phyloP scores from a whole-genome alignment of 805 yeast genomes.

The Jamesozyma lodderae region DNA sequence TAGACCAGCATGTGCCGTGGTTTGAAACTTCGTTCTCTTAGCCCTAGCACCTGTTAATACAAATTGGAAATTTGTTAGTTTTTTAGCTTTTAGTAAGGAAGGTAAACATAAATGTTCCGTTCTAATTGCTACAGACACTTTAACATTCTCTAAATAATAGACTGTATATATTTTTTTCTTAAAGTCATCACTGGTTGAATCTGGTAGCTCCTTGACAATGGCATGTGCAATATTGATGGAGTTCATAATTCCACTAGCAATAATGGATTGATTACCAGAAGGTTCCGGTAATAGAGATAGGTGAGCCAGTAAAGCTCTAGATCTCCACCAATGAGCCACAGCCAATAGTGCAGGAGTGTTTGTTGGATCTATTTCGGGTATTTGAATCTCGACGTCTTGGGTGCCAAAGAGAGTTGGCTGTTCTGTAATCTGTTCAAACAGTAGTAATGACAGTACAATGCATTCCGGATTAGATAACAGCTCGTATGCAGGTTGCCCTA shows the following conservation, averaged over 20 bases:
- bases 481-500: conserved; percentile 67
- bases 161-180: conserved; percentile 36
- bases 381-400: conserved; percentile 10
- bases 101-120: conserved; percentile 55
- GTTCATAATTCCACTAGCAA: conserved; percentile 29
- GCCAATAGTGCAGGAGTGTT: conserved; percentile 34
- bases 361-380: conserved; percentile 14
- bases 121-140: conserved; percentile 51
- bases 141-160: conserved; percentile 59
- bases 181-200: conserved; percentile 19
- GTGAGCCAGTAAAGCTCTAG: conserved; percentile 58
- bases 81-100: conserved; percentile 46
- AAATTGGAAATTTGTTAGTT: conserved; percentile 50
- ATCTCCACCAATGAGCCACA: conserved; percentile 64
- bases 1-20: conserved; percentile 58
- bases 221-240: conserved; percentile 25
- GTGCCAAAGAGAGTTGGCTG: conserved; percentile 26
- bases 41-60: conserved; percentile 84
- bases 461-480: conserved; percentile 44
- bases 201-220: conserved; percentile 18
- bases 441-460: conserved; percentile 35
- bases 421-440: conserved; percentile 36
- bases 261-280: conserved; percentile 37
- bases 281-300: conserved; percentile 56
- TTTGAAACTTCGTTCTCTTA: conserved; percentile 76